Conservation (phyloP, 2,329 filamentous ascomycete species). For the Aspergillus sp. region DNA sequence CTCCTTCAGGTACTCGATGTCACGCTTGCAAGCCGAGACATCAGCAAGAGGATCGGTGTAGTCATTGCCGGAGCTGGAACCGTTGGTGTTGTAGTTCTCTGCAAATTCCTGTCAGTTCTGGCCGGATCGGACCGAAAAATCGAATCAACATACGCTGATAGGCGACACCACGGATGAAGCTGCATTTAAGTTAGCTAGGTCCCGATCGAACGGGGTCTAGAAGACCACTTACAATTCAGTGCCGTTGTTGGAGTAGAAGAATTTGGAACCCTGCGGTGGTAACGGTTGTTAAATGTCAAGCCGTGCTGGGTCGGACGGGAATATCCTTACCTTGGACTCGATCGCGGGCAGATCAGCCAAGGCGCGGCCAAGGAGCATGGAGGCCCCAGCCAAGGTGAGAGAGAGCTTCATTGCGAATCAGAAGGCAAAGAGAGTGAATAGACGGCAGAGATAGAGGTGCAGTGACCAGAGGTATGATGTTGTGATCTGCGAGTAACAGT, state of each 20-base stretch:
- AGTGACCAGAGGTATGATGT: neutral
- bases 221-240: constrained; percentile 60
- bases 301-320: neutral
- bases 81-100: constrained; percentile 45
- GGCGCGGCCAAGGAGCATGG: constrained; percentile 45
- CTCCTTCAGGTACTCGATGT: constrained; percentile 74
- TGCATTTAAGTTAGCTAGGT: constrained; percentile 15
- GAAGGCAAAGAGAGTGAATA: neutral
- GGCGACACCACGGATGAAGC: constrained; percentile 86
- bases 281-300: constrained; percentile 1
- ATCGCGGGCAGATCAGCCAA: constrained; percentile 53
- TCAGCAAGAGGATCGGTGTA: constrained; percentile 85
- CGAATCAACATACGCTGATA: constrained; percentile 63
- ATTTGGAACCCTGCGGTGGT: constrained; percentile 62
- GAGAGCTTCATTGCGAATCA: constrained; percentile 51
- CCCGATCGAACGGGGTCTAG: neutral
- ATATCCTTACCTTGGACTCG: constrained; percentile 56
- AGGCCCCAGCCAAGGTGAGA: constrained; percentile 46
- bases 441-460: neutral
- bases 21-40: constrained; percentile 66
- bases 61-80: constrained; percentile 31
- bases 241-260: constrained; percentile 82
- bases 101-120: constrained; percentile 34
- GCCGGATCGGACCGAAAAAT: neutral
- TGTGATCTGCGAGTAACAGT: constrained; percentile 4